A percentile compares a stretch with the other conserved stretches of the same genome.
Evolutionary conservation across 306 rosid genomes (phyloP).

Genomic region (Pachyrhizus erosus): DNA sequence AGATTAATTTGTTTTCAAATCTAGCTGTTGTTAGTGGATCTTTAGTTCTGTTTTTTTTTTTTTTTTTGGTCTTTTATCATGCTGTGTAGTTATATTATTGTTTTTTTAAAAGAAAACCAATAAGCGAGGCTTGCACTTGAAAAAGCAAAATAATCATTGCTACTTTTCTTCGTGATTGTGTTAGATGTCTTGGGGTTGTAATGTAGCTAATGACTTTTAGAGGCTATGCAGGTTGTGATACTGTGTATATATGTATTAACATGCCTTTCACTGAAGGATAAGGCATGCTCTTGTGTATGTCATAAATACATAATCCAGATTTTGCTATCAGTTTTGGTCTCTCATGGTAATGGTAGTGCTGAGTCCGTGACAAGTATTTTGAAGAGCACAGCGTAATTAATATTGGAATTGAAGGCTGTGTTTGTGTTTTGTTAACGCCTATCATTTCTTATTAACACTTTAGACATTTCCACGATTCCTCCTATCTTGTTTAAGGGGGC

Average conservation of each 20-base stretch:
- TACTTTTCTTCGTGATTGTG: not conserved
- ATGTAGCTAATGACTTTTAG: not conserved
- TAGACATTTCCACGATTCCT: too few relatives aligned
- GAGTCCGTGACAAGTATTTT: too few relatives aligned
- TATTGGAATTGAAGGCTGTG: too few relatives aligned
- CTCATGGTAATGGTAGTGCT: not conserved
- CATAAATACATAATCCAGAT: not conserved
- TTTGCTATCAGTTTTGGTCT: too few relatives aligned
- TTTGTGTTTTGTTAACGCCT: too few relatives aligned
- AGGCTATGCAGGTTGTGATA: not conserved
- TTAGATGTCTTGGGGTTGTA: not conserved
- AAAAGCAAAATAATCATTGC: slow-evolving; percentile 5
- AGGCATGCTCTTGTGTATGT: not conserved
- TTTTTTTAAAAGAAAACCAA: not conserved
- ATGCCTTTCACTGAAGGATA: not conserved
- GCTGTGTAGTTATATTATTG: not conserved
- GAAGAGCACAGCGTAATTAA: too few relatives aligned
- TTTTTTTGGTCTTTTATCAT: slow-evolving; percentile 20
- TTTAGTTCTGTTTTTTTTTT: not conserved
- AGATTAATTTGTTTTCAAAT: slow-evolving; percentile 24
- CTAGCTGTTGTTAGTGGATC: not conserved
- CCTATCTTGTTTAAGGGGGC: too few relatives aligned
- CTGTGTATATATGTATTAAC: not conserved
- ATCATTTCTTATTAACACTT: too few relatives aligned
- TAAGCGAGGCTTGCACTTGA: not conserved